Evolutionary conservation across 2,329 filamentous ascomycete species (phyloP).

Genomic region (Aspergillus fijiensis): DNA sequence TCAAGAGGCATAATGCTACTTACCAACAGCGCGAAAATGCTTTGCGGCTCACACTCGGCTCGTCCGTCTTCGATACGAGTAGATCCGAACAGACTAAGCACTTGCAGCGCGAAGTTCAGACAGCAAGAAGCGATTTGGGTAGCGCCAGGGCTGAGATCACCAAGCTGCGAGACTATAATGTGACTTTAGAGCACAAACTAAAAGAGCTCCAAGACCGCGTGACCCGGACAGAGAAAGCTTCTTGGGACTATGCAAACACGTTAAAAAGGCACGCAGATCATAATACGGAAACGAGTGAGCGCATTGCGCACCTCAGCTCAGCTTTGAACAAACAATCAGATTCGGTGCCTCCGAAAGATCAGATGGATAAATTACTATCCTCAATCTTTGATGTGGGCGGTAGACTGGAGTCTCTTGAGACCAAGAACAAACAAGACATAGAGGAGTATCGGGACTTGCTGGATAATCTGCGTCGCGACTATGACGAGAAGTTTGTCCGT

Average conservation of each 20-base stretch:
- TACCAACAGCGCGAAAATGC: conserved; percentile 18
- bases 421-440: background rate
- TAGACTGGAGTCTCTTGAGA: background rate
- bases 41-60: conserved; percentile 14
- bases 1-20: conserved; percentile 17
- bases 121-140: background rate
- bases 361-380: background rate
- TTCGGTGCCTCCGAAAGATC: background rate
- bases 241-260: background rate
- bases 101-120: conserved; percentile 19
- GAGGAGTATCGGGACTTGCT: background rate
- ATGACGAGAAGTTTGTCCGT: background rate
- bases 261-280: background rate
- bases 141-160: background rate
- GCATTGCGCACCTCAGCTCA: background rate
- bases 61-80: conserved; percentile 2
- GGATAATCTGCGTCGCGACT: background rate
- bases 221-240: background rate
- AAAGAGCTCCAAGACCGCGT: conserved; percentile 4
- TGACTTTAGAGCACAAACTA: conserved; percentile 2
- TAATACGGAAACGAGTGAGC: background rate
- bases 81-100: conserved; percentile 13
- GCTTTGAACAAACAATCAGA: background rate
- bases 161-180: background rate
- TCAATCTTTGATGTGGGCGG: background rate